These are phyloP conservation scores for Nemania sp. DNA, from an alignment of 2,329 filamentous ascomycete species.

Conservation along the genomic window DNA sequence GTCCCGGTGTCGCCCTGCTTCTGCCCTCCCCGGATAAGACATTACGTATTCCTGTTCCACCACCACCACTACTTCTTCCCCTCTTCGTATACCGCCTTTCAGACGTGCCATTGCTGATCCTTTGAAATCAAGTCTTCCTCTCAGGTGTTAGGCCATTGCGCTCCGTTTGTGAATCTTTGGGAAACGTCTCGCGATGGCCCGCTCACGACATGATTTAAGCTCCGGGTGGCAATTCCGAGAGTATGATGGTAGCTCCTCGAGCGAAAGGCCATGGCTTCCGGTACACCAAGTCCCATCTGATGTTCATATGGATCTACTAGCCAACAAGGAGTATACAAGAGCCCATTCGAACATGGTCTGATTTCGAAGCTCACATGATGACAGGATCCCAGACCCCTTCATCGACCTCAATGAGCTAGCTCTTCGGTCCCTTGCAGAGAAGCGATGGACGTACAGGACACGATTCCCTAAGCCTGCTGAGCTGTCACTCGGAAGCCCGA, in stretches of 20 bases:
- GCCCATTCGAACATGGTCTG: not conserved
- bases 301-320: constrained; percentile 46
- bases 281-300: constrained; percentile 44
- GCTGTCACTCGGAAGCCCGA: constrained; percentile 16
- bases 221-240: constrained; percentile 25
- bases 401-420: constrained; percentile 64
- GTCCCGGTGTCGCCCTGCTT: too few relatives aligned
- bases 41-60: too few relatives aligned
- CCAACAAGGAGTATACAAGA: constrained; percentile 40
- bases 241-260: not conserved
- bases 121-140: not conserved
- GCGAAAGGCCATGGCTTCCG: constrained; percentile 39
- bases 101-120: not conserved
- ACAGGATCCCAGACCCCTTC: constrained; percentile 59
- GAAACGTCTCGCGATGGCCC: constrained; percentile 7
- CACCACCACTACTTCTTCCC: constrained; percentile 9
- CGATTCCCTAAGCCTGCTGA: constrained; percentile 37
- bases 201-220: constrained; percentile 12
- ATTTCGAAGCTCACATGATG: constrained; percentile 6
- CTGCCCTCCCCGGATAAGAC: too few relatives aligned
- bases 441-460: constrained; percentile 62
- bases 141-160: not conserved
- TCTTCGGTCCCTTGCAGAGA: constrained; percentile 65
- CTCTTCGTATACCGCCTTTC: constrained; percentile 1
- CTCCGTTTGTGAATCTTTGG: not conserved